phyloP scores from a whole-genome alignment of 148 eudicot species.

The Vaccinium macrocarpon region DNA sequence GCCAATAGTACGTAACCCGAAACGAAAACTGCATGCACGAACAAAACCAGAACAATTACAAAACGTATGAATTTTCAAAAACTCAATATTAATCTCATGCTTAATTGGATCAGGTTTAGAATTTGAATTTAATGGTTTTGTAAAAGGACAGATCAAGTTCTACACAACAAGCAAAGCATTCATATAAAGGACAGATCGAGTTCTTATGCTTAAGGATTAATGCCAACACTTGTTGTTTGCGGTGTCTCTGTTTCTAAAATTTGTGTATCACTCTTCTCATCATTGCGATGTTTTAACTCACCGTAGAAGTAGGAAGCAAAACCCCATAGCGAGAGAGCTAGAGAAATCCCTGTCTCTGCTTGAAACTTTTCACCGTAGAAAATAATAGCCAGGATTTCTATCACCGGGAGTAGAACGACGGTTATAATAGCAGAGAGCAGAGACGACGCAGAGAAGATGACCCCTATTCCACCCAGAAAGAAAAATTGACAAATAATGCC shows the following conservation, averaged over 20 bases:
- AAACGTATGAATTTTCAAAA: too few relatives aligned
- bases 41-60: too few relatives aligned
- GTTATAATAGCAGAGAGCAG: slow-evolving; percentile 53
- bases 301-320: slow-evolving; percentile 52
- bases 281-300: not conserved
- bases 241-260: not conserved
- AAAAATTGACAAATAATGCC: slow-evolving; percentile 61
- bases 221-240: not conserved
- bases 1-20: too few relatives aligned
- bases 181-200: too few relatives aligned
- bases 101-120: too few relatives aligned
- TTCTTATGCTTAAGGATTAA: too few relatives aligned
- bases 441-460: slow-evolving; percentile 60
- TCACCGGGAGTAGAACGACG: slow-evolving; percentile 47
- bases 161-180: too few relatives aligned
- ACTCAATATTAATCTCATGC: too few relatives aligned
- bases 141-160: too few relatives aligned
- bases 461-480: slow-evolving; percentile 63
- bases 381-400: slow-evolving; percentile 53
- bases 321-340: slow-evolving; percentile 69
- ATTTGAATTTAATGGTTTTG: too few relatives aligned
- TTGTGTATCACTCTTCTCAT: not conserved
- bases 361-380: slow-evolving; percentile 60
- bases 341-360: slow-evolving; percentile 58
- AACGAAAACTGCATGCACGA: too few relatives aligned